Conservation (phyloP, 805 yeast genomes). For the Maudiozyma turicensis region DNA sequence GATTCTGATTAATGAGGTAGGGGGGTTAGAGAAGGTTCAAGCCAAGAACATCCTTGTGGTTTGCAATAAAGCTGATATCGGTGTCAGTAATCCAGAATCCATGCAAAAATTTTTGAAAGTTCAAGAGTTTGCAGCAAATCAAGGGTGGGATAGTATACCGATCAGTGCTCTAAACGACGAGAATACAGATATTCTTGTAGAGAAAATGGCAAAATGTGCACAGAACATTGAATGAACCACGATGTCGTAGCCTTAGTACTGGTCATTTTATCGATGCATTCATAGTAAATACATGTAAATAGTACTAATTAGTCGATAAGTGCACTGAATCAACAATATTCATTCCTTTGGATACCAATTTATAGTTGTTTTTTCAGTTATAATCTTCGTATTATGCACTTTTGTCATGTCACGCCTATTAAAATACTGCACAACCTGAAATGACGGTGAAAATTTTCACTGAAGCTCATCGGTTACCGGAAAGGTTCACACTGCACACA, state of each 20-base stretch:
- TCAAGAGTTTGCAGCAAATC: slow-evolving; percentile 33
- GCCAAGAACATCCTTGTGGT: slow-evolving; percentile 62
- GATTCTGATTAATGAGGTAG: slow-evolving; percentile 55
- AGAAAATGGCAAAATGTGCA: slow-evolving; percentile 53
- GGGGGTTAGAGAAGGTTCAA: slow-evolving; percentile 49
- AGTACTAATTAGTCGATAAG: no score
- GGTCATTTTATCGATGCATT: no score
- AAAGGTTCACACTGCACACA: no score
- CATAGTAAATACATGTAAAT: no score
- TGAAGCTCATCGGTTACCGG: slow-evolving; percentile 14
- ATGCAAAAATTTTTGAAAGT: slow-evolving; percentile 40
- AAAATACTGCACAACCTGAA: not conserved
- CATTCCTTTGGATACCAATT: not conserved
- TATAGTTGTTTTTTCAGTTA: no score
- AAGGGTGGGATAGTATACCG: slow-evolving; percentile 66
- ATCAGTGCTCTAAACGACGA: slow-evolving; percentile 71
- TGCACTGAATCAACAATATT: not conserved
- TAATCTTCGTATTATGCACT: no score
- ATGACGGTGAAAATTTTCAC: slow-evolving; percentile 12
- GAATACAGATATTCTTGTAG: slow-evolving; percentile 60
- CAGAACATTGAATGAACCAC: not conserved
- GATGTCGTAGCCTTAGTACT: no score
- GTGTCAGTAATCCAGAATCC: slow-evolving; percentile 30
- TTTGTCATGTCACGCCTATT: no score
- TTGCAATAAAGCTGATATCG: slow-evolving; percentile 90